A percentile compares a stretch with the other conserved stretches of the same genome.
Evolutionary conservation across 73 alveolate genomes (phyloP).

Genomic region (Blepharisma stoltei): DNA sequence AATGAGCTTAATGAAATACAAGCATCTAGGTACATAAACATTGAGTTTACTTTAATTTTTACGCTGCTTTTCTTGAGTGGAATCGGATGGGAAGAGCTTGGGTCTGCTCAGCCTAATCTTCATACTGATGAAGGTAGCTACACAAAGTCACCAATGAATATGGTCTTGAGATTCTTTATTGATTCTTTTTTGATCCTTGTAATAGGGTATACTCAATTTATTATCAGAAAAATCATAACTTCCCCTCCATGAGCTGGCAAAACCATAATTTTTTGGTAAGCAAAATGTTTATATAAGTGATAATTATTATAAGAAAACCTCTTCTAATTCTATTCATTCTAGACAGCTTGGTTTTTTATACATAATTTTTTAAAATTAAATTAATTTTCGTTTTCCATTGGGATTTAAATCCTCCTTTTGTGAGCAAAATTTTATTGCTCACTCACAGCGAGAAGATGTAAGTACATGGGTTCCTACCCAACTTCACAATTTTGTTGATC

Average conservation of each 20-base stretch:
- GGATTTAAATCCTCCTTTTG: no score
- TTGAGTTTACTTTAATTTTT: slow-evolving; percentile 68
- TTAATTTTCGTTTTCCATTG: no score
- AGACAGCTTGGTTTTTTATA: no score
- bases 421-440: no score
- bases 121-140: slow-evolving; percentile 29
- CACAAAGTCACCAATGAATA: slow-evolving; percentile 52
- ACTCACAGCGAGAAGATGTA: no score
- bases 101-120: slow-evolving; percentile 52
- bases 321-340: no score
- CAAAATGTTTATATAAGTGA: no score
- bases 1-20: slow-evolving; percentile 78
- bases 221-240: slow-evolving; percentile 48
- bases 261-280: no score
- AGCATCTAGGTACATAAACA: slow-evolving; percentile 50
- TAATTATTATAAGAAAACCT: no score
- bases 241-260: no score
- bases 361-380: no score
- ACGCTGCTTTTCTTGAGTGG: slow-evolving; percentile 57
- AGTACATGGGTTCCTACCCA: slow-evolving; percentile 58
- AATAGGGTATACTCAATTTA: slow-evolving; percentile 50
- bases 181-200: slow-evolving; percentile 55
- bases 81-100: slow-evolving; percentile 68
- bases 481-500: slow-evolving; percentile 74
- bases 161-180: slow-evolving; percentile 63